Evolutionary conservation across 208 protist species (phyloP), one percentile per base, ranked within the genome.

Genomic region (Zelonia costaricensis): DNA sequence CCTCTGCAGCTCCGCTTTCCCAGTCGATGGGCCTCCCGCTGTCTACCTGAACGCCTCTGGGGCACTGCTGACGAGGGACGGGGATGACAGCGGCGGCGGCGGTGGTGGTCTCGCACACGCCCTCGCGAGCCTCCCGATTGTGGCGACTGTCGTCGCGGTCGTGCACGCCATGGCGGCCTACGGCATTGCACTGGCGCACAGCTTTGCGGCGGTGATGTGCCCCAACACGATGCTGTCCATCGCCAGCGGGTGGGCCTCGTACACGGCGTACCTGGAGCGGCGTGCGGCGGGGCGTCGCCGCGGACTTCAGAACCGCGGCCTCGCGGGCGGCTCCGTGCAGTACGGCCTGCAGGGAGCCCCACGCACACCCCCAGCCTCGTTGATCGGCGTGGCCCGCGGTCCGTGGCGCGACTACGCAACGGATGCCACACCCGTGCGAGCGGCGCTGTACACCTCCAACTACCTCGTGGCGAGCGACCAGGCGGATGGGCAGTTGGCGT

Each of bases 301-400:
- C 28, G 18, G 57, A 22, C 38, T 15, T 10, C 60, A 65, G 35
- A 65, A 57, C 48, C 60, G 60, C 48, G 48, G 60, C 40, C 30
- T 65, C 2, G 38, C 27, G 4, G 48, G 48, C 6, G 6, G 30
- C 38, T 7, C 36, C 16, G 35, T 55, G 8, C 30, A 16, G 3
- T 10, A 1, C 18, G 1, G 20, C 16, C 33, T 15, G 10, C 38
- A 16, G 22, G 28, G 15, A 9, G 13, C 42, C 4, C n/a, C 27
- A 13, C 0, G 31, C 27, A 25, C 30, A 1, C 22, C 30, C 28
- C 7, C 28, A 4, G 4, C 43, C 8, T 7, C 22, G 1, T 15
- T 38, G 25, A 7, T 25, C 1, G 39, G 39, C 30, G 18, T 62
- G 27, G 25, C 18, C 8, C 28, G 42, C 1, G 57, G 28, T n/a